Evolutionary conservation across 768 basidiomycete genomes (phyloP).

Genomic region (Pleurotus giganteus): DNA sequence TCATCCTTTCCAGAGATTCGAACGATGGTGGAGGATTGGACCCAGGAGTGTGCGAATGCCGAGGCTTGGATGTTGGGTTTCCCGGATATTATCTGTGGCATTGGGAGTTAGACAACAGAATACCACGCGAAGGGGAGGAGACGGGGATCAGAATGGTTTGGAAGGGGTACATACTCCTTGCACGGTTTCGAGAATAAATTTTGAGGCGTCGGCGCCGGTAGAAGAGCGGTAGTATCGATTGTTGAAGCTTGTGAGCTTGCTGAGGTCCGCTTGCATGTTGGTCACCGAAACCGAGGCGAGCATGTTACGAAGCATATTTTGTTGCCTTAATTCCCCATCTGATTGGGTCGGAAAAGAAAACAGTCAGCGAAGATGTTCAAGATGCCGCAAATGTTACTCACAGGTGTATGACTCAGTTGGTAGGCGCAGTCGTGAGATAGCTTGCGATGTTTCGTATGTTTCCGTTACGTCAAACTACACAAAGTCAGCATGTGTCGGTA

Average conservation of each 20-base stretch:
- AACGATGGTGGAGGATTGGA: constrained; percentile 33
- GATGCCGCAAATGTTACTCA: not conserved
- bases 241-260: constrained; percentile 29
- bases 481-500: not conserved
- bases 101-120: too few species aligned
- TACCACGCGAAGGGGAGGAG: not conserved
- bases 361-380: not conserved
- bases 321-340: constrained; percentile 26
- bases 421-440: not conserved
- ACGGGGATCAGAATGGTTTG: not conserved
- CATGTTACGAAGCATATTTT: constrained; percentile 20
- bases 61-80: constrained; percentile 27
- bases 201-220: constrained; percentile 28
- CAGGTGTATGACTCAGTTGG: constrained; percentile 4
- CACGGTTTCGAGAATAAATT: constrained; percentile 29
- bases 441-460: constrained; percentile 22
- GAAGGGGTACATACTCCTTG: constrained; percentile 14
- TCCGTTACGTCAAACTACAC: constrained; percentile 32
- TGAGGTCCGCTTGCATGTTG: constrained; percentile 27
- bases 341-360: not conserved
- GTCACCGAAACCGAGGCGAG: constrained; percentile 20
- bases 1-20: constrained; percentile 30
- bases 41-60: constrained; percentile 30
- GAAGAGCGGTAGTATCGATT: constrained; percentile 31
- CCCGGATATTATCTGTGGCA: constrained; percentile 11